phyloP scores from a whole-genome alignment of 306 rosid genomes.

The Erythrophleum fordii region DNA sequence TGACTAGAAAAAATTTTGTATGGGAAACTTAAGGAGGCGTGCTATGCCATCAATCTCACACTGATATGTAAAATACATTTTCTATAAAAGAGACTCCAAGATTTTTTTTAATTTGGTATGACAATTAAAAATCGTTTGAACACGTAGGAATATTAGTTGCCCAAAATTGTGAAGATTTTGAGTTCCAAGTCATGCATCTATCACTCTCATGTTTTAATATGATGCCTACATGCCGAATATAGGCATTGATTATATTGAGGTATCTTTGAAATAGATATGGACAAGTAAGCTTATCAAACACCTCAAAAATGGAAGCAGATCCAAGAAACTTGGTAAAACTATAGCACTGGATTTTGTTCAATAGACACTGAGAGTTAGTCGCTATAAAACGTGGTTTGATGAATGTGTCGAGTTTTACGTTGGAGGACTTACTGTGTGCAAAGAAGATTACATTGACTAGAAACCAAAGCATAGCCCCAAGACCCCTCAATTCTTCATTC shows the following conservation, averaged over 20 bases:
- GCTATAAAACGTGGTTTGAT: background rate
- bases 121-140: background rate
- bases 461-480: conserved; percentile 67
- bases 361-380: background rate
- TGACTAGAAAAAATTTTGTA: background rate
- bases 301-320: background rate
- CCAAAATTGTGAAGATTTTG: background rate
- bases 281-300: background rate
- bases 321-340: background rate
- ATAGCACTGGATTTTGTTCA: background rate
- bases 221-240: background rate
- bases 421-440: conserved; percentile 56
- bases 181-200: background rate
- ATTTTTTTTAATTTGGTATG: background rate
- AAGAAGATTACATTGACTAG: conserved; percentile 53
- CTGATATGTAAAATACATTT: background rate
- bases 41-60: background rate
- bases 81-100: background rate
- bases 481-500: conserved; percentile 41
- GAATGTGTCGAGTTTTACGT: background rate
- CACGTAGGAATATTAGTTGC: background rate
- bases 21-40: background rate
- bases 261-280: background rate
- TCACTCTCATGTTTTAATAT: background rate
- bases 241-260: background rate